phyloP scores from a whole-genome alignment of 2,329 filamentous ascomycete species.

The Colletotrichum phormii region DNA sequence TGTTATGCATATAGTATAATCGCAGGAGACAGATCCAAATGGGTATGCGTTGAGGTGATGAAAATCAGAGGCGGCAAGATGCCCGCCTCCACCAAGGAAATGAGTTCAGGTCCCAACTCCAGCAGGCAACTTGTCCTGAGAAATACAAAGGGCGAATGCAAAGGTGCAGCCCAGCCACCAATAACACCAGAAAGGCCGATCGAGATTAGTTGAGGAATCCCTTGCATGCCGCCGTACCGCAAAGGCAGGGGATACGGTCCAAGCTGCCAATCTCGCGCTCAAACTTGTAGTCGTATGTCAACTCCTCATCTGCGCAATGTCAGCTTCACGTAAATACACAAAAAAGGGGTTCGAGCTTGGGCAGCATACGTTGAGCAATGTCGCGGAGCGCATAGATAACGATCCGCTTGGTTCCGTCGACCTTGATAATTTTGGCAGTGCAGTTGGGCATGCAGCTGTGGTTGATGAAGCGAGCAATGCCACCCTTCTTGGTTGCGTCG shows the following conservation, averaged over 20 bases:
- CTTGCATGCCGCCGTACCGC: constrained; percentile 95
- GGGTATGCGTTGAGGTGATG: constrained; percentile 36
- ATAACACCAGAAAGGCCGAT: constrained; percentile 30
- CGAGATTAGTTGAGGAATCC: constrained; percentile 89
- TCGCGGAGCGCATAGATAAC: constrained; percentile 98
- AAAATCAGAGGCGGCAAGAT: constrained; percentile 27
- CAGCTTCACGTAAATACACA: constrained; percentile 36
- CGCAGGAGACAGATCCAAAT: constrained; percentile 36
- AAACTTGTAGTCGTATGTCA: constrained; percentile 99
- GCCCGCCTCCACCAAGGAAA: constrained; percentile 12
- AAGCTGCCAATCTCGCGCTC: constrained; percentile 95
- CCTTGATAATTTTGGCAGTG: constrained; percentile 99
- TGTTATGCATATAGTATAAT: constrained; percentile 36
- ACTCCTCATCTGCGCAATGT: constrained; percentile 83
- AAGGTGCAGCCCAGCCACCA: constrained; percentile 18
- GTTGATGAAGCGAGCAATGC: constrained; percentile 98
- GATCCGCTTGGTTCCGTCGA: constrained; percentile 97
- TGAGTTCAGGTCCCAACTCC: constrained; percentile 30
- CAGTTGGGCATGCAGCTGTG: constrained; percentile 98
- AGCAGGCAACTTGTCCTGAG: constrained; percentile 13
- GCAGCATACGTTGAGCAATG: constrained; percentile 87
- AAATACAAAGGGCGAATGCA: constrained; percentile 26
- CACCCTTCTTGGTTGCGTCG: constrained; percentile 97
- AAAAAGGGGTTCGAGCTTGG: not conserved
- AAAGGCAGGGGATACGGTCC: constrained; percentile 97